phyloP scores from a whole-genome alignment of 768 basidiomycete species.

The Boletellus ananas region DNA sequence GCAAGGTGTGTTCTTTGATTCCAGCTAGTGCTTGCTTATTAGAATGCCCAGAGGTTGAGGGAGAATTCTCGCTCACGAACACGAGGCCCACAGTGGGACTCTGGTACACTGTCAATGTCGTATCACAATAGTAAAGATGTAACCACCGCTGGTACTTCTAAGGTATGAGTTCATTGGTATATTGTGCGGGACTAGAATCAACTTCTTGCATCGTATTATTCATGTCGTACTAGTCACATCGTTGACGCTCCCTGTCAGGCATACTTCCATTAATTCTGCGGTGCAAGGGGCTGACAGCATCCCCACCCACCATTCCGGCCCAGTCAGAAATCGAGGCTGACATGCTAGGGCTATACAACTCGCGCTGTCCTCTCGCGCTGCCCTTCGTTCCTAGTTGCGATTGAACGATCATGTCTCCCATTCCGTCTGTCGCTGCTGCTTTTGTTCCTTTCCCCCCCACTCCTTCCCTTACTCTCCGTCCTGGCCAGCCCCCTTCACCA shows the following conservation, averaged over 20 bases:
- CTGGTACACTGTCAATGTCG: no score
- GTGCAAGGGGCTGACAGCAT: constrained; percentile 12
- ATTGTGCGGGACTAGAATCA: no score
- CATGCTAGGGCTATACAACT: constrained; percentile 7
- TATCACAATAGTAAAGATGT: no score
- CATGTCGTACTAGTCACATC: not conserved
- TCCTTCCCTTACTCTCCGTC: constrained; percentile 1
- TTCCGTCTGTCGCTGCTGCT: constrained; percentile 13
- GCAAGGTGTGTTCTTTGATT: no score
- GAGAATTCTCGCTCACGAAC: no score
- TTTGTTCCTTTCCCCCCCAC: not conserved
- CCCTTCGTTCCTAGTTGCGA: not conserved
- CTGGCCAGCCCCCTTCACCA: constrained; percentile 4
- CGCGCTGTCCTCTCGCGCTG: not conserved
- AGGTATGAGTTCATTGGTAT: no score
- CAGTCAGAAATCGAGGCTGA: constrained; percentile 2
- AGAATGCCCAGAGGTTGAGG: no score
- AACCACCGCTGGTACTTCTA: no score
- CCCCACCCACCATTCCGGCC: not conserved
- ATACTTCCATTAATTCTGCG: not conserved
- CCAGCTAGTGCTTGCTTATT: no score
- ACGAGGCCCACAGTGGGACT: no score
- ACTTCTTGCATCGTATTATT: no score
- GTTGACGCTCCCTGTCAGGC: not conserved
- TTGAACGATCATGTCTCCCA: constrained; percentile 19